These are phyloP conservation scores for Alternaria sp. DNA, from an alignment of 2,329 filamentous ascomycete species.

Conservation along the genomic window DNA sequence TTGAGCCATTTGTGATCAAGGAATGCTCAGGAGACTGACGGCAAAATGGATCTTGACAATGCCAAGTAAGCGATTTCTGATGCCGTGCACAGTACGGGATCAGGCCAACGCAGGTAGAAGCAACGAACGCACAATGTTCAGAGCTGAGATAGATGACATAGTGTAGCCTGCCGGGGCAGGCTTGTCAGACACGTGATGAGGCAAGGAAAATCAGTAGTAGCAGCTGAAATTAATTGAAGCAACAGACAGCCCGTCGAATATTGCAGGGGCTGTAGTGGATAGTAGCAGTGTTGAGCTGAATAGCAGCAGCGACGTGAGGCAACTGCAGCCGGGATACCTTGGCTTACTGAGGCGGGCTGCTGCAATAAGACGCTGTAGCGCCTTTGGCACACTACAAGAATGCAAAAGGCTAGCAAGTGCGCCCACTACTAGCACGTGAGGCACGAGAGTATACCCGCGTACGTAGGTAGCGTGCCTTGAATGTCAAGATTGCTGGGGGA, in stretches of 20 bases:
- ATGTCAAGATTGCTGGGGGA: background rate
- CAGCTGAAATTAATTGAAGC: slow-evolving; percentile 21
- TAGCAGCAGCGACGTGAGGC: slow-evolving; percentile 19
- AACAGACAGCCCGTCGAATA: slow-evolving; percentile 16
- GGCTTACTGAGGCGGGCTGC: slow-evolving; percentile 6
- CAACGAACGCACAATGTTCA: slow-evolving; percentile 17
- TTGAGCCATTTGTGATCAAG: slow-evolving; percentile 34
- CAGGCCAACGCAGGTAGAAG: slow-evolving; percentile 11
- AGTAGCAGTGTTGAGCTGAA: slow-evolving; percentile 13
- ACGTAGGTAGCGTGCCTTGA: background rate
- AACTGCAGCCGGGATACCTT: slow-evolving; percentile 20
- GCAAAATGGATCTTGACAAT: slow-evolving; percentile 4
- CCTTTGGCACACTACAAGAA: background rate
- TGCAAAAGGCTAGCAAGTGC: background rate
- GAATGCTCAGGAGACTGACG: slow-evolving; percentile 5
- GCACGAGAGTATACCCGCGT: background rate
- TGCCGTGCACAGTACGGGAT: slow-evolving; percentile 12
- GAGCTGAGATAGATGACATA: slow-evolving; percentile 22
- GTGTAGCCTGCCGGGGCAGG: slow-evolving; percentile 25
- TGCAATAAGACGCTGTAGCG: background rate
- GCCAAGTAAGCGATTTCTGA: slow-evolving; percentile 9
- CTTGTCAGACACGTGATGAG: slow-evolving; percentile 19
- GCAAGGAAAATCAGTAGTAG: slow-evolving; percentile 11
- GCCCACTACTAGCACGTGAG: background rate
- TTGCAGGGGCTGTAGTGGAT: slow-evolving; percentile 20